phyloP scores from a whole-genome alignment of 768 basidiomycete genomes.

The Suillus cothurnatus region DNA sequence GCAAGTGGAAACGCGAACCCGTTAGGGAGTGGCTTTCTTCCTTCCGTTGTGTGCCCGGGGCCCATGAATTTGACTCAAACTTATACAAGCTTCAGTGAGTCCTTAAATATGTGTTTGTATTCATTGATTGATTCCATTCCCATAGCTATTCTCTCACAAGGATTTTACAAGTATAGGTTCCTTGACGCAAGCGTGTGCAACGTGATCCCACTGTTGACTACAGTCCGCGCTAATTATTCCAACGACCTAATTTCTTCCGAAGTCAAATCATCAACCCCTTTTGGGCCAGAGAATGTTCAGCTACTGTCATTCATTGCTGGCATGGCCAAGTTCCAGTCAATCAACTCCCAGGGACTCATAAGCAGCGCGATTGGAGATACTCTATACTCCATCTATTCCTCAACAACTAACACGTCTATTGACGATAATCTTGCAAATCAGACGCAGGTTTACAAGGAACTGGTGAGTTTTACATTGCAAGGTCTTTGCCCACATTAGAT shows the following conservation, averaged over 20 bases:
- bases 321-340: conserved; percentile 9
- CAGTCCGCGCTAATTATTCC: conserved; percentile 7
- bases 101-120: background rate
- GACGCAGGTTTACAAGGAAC: conserved; percentile 4
- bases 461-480: background rate
- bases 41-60: conserved; percentile 14
- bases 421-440: background rate
- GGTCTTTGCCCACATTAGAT: background rate
- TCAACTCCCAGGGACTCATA: conserved; percentile 2
- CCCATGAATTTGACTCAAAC: background rate
- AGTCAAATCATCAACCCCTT: background rate
- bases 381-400: conserved; percentile 16
- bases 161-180: conserved; percentile 11
- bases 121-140: background rate
- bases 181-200: conserved; percentile 11
- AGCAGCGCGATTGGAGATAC: conserved; percentile 21
- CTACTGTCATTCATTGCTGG: conserved; percentile 17
- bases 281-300: conserved; percentile 1
- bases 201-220: conserved; percentile 11
- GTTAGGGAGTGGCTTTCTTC: conserved; percentile 7
- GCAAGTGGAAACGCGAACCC: background rate
- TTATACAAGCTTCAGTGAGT: conserved; percentile 9
- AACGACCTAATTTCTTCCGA: background rate
- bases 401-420: background rate
- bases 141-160: conserved; percentile 9